Evolutionary conservation across 2,329 filamentous ascomycete genomes (phyloP).

Genomic region (Nemania bipapillata): DNA sequence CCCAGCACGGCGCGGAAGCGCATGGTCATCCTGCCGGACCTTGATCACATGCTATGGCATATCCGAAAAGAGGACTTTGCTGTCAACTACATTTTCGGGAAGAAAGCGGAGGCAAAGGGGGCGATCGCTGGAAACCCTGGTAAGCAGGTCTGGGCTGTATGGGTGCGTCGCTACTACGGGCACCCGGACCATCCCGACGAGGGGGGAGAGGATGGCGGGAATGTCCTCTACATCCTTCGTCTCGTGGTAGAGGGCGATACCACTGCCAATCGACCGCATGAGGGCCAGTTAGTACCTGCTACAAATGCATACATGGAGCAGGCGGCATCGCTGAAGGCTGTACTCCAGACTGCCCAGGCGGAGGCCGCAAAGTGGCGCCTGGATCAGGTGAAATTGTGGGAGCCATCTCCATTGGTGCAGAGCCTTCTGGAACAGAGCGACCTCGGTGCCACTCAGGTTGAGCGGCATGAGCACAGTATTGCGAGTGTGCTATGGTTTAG

Average conservation of each 20-base stretch:
- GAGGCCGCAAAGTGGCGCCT: conserved; percentile 36
- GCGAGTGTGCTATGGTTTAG: conserved; percentile 36
- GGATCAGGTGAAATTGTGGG: conserved; percentile 36
- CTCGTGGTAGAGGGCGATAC: conserved; percentile 37
- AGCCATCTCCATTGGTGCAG: conserved; percentile 33
- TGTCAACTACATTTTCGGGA: conserved; percentile 30
- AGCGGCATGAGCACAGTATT: conserved; percentile 30
- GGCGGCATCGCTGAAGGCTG: conserved; percentile 18
- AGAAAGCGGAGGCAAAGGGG: conserved; percentile 27
- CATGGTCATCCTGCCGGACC: conserved; percentile 31
- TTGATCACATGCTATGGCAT: conserved; percentile 42
- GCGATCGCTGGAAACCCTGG: conserved; percentile 32
- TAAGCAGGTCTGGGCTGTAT: conserved; percentile 35
- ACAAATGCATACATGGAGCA: conserved; percentile 1
- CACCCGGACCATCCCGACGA: conserved; percentile 8
- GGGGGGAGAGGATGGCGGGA: background rate
- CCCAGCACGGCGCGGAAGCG: conserved; percentile 8
- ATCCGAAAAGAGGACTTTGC: conserved; percentile 41
- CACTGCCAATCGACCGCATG: conserved; percentile 29
- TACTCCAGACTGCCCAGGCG: conserved; percentile 31
- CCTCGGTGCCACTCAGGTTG: conserved; percentile 12
- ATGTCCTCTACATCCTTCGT: conserved; percentile 33
- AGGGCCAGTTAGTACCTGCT: background rate
- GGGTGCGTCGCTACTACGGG: conserved; percentile 35
- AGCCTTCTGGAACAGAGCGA: background rate